Base-by-base conservation (phyloP, 106 monocot species). In the Posidonia australis region DNA sequence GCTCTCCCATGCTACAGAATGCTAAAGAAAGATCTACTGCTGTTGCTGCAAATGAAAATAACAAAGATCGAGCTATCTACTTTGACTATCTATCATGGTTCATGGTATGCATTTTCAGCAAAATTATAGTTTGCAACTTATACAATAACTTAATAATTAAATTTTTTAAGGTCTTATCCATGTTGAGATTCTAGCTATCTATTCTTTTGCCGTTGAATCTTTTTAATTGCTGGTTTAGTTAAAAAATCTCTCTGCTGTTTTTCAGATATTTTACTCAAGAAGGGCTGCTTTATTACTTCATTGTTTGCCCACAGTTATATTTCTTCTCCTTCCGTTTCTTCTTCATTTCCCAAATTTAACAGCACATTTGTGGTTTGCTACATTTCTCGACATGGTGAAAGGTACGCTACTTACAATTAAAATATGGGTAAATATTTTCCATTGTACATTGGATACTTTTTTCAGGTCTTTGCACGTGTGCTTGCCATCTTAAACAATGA, bases 21-120 rank as follows among this genome's bases (percentile, higher is more conserved):
- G 70, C 78, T 27, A 62, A 76, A 46, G 42, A 79, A 72, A 77
- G 73, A 72, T 67, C 79, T 65, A 51, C 60, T 46, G 47, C 65
- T 67, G 74, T 41, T 46, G 47, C 58, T 51, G 21, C 18, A 57
- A 66, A 72, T 32, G 55, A 31, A 54, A 58, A 0, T 1, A 59
- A 69, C 14, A 55, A 72, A 67, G 82, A 88, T 67, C 79, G 79
- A 20, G 77, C 84, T 67, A 70, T 91, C 66, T 98, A 68, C 74
- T 85, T 86, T 54, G 98, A 98, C 67, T 98, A 83, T 46, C 55
- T 98, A 41, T 82, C 98, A 55, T 79, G 69, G 52, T 91, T 88
- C 71, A 87, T 98, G 98, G 98, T 90, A 81, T 44, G 43, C 26
- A 57, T 41, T 42, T 42, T 22, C 22, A 42, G 42, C 9, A 61